Percentiles rank a stretch among this genome's conserved stretches.
Evolutionary conservation across 2,329 filamentous ascomycete species (phyloP).

Genomic region (Penicillium brevicompactum): DNA sequence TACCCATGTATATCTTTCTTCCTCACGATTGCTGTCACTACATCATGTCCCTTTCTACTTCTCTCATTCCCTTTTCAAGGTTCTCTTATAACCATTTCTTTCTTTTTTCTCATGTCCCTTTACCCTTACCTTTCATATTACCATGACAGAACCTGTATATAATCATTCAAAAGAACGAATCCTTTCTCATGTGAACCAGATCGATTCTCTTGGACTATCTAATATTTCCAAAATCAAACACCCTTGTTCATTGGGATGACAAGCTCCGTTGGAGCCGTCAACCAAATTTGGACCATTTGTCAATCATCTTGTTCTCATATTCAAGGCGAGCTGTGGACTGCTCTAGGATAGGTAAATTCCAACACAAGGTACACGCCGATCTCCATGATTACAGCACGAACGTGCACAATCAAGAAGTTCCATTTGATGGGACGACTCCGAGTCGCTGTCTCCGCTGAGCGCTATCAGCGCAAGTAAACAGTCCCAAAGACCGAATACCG

Average conservation of each 20-base stretch:
- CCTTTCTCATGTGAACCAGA: slow-evolving; percentile 2
- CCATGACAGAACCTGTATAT: slow-evolving; percentile 19
- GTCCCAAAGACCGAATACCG: neutral
- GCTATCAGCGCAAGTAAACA: neutral
- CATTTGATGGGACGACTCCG: neutral
- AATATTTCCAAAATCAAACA: slow-evolving; percentile 8
- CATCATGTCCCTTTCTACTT: neutral
- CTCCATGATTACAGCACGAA: too few relatives aligned
- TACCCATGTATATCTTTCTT: neutral
- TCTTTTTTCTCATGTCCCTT: neutral
- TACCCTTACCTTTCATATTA: neutral
- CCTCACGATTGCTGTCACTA: neutral
- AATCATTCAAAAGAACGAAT: slow-evolving; percentile 1
- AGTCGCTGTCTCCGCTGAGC: neutral
- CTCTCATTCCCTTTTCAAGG: neutral
- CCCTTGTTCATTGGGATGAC: neutral
- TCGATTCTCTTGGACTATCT: slow-evolving; percentile 10
- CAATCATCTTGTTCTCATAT: neutral
- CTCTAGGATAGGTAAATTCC: neutral
- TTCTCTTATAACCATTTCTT: neutral
- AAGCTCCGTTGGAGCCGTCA: neutral
- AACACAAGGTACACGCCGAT: too few relatives aligned
- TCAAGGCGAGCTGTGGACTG: neutral
- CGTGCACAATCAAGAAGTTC: too few relatives aligned
- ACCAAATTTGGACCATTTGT: neutral